These are phyloP conservation scores for Parietaria judaica DNA, from an alignment of 306 rosid species.

Conservation along the genomic window DNA sequence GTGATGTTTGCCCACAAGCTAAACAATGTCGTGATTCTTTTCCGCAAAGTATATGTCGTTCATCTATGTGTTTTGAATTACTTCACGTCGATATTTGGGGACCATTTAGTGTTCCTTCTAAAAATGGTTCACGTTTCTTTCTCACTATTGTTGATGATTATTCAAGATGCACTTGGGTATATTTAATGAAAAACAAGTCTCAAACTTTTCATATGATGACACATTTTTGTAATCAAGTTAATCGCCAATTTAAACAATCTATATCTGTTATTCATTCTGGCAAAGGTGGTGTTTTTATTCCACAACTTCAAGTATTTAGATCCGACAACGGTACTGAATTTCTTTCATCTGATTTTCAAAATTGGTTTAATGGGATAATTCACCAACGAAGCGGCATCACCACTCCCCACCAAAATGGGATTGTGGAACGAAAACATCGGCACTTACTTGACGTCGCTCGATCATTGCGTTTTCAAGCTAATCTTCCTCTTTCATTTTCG, in stretches of 20 bases:
- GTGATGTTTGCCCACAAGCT: background rate
- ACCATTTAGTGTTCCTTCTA: background rate
- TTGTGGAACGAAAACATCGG: conserved; percentile 3
- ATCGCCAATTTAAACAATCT: conserved; percentile 1
- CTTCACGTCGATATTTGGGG: conserved; percentile 17
- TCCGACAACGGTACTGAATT: conserved; percentile 9
- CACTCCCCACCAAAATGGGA: conserved; percentile 1
- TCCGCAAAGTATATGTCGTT: background rate
- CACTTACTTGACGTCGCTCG: conserved; percentile 10
- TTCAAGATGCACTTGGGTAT: conserved; percentile 1
- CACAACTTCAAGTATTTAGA: background rate
- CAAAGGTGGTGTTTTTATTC: background rate
- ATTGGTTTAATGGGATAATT: background rate
- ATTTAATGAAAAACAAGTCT: background rate
- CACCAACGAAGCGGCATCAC: background rate
- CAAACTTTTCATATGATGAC: background rate
- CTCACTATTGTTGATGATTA: conserved; percentile 16
- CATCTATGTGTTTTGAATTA: background rate
- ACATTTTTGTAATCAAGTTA: background rate
- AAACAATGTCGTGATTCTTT: conserved; percentile 3
- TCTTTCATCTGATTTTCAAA: background rate
- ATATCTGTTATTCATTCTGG: background rate
- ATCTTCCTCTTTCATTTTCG: too few relatives aligned
- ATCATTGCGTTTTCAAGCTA: background rate
- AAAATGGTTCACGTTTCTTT: conserved; percentile 2